Conservation (phyloP, 371 early-diverging fungal genomes). For the Mortierella sp. region DNA sequence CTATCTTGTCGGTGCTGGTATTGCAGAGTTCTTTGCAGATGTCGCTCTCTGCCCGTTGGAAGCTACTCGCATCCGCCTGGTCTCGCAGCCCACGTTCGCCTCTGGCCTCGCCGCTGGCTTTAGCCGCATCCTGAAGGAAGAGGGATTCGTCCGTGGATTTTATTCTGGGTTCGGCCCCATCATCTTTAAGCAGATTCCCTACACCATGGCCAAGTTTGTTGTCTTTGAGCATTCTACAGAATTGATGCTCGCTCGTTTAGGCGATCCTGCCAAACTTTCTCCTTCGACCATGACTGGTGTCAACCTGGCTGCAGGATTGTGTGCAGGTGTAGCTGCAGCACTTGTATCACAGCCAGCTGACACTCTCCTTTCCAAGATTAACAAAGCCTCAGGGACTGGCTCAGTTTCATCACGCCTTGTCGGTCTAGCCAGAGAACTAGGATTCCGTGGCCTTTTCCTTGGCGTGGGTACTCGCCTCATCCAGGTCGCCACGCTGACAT, state of each 20-base stretch:
- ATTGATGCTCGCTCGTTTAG: conserved; percentile 54
- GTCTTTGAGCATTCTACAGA: conserved; percentile 85
- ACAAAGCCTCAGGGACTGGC: conserved; percentile 66
- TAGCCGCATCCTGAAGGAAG: conserved; percentile 72
- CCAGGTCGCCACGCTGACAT: conserved; percentile 79
- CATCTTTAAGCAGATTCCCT: conserved; percentile 84
- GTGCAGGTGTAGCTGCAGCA: conserved; percentile 94
- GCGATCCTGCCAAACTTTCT: conserved; percentile 69
- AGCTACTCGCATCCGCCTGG: conserved; percentile 84
- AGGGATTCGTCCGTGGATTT: conserved; percentile 79
- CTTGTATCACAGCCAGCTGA: conserved; percentile 97
- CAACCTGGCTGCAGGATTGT: conserved; percentile 89
- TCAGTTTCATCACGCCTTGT: conserved; percentile 57
- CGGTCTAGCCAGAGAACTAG: conserved; percentile 65
- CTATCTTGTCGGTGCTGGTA: conserved; percentile 86
- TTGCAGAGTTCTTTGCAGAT: conserved; percentile 95
- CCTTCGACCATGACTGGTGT: conserved; percentile 72
- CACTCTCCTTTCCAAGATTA: conserved; percentile 91
- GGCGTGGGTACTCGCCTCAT: conserved; percentile 82
- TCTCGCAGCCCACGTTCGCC: conserved; percentile 81
- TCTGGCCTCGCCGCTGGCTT: conserved; percentile 74
- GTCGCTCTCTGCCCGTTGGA: conserved; percentile 87
- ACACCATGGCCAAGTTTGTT: conserved; percentile 97
- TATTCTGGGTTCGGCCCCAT: conserved; percentile 85
- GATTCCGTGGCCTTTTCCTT: conserved; percentile 72